These are phyloP conservation scores for Globisporangium nagaii DNA, from an alignment of 352 stramenopile species.

Conservation along the genomic window DNA sequence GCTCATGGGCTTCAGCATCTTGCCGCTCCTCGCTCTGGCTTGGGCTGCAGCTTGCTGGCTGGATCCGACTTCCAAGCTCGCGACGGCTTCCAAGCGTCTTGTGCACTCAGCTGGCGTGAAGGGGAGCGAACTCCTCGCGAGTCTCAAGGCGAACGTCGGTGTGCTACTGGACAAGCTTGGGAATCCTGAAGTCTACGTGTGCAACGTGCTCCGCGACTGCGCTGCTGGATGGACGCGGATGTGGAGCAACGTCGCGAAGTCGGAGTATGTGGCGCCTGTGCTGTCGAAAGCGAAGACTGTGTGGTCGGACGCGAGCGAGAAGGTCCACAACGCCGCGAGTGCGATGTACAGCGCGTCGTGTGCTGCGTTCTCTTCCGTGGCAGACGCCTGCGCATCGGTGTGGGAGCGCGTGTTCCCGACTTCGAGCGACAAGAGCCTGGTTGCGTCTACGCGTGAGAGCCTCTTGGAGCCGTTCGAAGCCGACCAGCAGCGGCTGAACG, in stretches of 20 bases:
- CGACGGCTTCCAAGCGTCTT: neutral
- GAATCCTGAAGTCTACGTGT: neutral
- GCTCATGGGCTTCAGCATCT: neutral
- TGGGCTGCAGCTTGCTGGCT: neutral
- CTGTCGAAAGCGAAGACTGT: neutral
- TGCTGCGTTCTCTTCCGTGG: neutral
- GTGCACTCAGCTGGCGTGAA: neutral
- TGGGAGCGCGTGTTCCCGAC: neutral
- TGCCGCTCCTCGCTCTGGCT: neutral
- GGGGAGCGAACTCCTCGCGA: neutral
- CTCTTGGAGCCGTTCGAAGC: conserved; percentile 11
- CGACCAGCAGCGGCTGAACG: conserved; percentile 14
- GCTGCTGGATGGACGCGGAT: neutral
- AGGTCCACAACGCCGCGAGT: neutral
- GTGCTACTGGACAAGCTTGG: neutral
- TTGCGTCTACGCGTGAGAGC: conserved; percentile 2
- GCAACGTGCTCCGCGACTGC: neutral
- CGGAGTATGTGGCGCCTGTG: neutral
- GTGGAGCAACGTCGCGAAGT: too few relatives aligned
- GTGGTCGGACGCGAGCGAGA: neutral
- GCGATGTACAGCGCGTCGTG: neutral
- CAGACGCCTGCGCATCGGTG: neutral
- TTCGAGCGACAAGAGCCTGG: neutral
- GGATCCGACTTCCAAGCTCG: neutral
- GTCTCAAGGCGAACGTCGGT: neutral